phyloP scores from a whole-genome alignment of 2,329 filamentous ascomycete genomes.

The Blastomyces parvus region DNA sequence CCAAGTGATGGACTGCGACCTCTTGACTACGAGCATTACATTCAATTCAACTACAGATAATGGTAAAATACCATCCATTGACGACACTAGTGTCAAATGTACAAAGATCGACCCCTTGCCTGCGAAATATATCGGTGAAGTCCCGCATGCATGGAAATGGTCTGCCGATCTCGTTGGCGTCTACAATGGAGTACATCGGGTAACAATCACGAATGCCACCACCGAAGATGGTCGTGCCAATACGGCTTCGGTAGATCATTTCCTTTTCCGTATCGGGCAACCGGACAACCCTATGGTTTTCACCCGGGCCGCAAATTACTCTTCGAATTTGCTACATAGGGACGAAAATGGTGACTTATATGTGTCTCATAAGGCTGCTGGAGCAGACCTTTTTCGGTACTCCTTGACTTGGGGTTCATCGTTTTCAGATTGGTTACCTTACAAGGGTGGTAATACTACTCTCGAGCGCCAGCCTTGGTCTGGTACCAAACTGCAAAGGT shows the following conservation, averaged over 20 bases:
- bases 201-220: constrained; percentile 49
- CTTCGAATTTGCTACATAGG: constrained; percentile 39
- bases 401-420: constrained; percentile 52
- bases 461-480: constrained; percentile 45
- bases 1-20: constrained; percentile 51
- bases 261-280: constrained; percentile 50
- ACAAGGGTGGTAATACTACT: constrained; percentile 43
- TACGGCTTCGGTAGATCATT: constrained; percentile 46
- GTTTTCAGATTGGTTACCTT: constrained; percentile 51
- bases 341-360: constrained; percentile 37
- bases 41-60: constrained; percentile 46
- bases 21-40: constrained; percentile 41
- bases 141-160: constrained; percentile 48
- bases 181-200: constrained; percentile 50
- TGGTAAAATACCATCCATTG: constrained; percentile 37
- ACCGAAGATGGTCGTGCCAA: constrained; percentile 31
- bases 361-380: constrained; percentile 51
- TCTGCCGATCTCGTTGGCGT: constrained; percentile 46
- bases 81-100: constrained; percentile 40
- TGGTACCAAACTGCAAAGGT: constrained; percentile 49
- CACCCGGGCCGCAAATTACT: constrained; percentile 45
- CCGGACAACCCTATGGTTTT: constrained; percentile 48
- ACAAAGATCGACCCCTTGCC: constrained; percentile 28
- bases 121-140: constrained; percentile 40
- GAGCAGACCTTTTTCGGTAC: constrained; percentile 54